Conservation (phyloP, 768 basidiomycete genomes). For the Serendipita sp. region DNA sequence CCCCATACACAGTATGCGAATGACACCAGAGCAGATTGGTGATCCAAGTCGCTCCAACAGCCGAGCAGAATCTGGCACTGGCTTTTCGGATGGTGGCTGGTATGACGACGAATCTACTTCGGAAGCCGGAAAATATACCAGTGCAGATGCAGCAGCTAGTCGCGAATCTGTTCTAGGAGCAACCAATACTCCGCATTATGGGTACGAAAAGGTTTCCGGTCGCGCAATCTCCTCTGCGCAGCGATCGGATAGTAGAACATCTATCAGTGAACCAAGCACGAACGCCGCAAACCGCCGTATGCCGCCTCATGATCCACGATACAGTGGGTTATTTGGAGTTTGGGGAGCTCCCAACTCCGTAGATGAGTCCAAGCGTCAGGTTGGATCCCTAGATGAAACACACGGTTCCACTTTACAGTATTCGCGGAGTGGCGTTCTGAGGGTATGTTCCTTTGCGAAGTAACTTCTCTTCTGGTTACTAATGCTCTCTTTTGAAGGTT, state of each 20-base stretch:
- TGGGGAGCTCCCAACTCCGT: neutral
- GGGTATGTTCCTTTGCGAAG: neutral
- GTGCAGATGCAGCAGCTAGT: neutral
- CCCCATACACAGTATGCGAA: neutral
- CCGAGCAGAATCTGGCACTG: neutral
- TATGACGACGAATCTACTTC: neutral
- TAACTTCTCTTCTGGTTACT: neutral
- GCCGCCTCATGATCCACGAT: neutral
- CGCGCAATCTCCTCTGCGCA: neutral
- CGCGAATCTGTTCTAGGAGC: neutral
- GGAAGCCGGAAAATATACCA: neutral
- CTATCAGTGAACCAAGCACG: too few relatives aligned
- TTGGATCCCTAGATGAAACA: neutral
- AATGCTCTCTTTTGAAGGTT: neutral
- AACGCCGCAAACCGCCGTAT: neutral
- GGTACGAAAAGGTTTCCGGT: neutral
- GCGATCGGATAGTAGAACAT: neutral
- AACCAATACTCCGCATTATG: neutral
- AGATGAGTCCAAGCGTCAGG: neutral
- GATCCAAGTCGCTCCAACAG: neutral
- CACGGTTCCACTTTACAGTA: neutral
- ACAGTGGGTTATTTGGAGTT: neutral
- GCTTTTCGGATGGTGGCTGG: neutral
- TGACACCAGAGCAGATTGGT: neutral
- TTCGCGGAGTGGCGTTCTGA: neutral